Base-by-base conservation (phyloP, 768 basidiomycete genomes). In the Lactarius deliciosus region DNA sequence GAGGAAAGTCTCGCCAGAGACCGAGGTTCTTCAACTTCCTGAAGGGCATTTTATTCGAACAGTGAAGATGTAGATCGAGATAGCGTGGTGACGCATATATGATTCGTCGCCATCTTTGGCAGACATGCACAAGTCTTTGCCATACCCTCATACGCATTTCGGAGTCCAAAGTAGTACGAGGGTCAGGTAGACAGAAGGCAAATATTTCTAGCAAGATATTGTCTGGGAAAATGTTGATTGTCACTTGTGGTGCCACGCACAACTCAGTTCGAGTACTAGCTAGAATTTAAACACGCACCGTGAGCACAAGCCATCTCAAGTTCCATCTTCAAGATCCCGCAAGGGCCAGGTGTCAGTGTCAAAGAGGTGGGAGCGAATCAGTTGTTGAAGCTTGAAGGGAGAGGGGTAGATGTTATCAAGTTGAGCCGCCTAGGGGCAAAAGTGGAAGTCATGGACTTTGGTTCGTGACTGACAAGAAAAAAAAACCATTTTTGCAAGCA, bases 81-180 rank as follows among this genome's bases (percentile, higher is more conserved):
- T 13, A 25, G 22, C 1, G 11, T 15, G 47, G 47, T 25, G 47
- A 47, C 11, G n/a, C 47, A 22, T 10, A 22, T 22, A 47, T 11
- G 47, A 47, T 47, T 47, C 4, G 47, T 13, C 22, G 47, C 47
- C 47, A 47, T 47, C 47, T n/a, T 47, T 47, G 22, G n/a, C 47
- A 47, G 47, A 47, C 22, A 22, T 47, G 47, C 4, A 22, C 47
- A 13, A 50, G 5, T 1, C 11, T 25, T 25, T 50, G n/a, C 47
- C 47, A 50, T 6, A 6, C n/a, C 22, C 5, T 13, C 47, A 11
- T 50, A 22, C 10, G 22, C 11, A 11, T 22, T 30, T 30, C 28
- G n/a, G n/a, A 1, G 11, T 47, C n/a, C 3, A 0, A 0, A 36
- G 5, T 0, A 10, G 34, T 9, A 47, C 22, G 11, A 10, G 4